Evolutionary conservation across 768 basidiomycete species (phyloP).

Genomic region (Aureoboletus auriporus): DNA sequence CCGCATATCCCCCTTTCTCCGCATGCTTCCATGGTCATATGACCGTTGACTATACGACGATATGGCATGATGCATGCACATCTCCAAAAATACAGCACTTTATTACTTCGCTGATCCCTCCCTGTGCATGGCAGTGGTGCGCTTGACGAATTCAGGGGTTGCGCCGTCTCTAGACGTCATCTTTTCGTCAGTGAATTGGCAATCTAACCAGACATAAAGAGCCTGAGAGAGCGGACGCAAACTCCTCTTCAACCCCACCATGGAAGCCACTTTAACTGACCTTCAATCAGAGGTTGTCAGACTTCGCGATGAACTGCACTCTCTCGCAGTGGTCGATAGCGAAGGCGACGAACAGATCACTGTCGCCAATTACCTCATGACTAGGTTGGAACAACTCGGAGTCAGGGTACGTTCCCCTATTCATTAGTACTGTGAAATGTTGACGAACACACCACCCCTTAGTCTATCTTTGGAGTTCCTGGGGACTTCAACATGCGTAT

Average conservation of each 20-base stretch:
- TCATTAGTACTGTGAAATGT: not conserved
- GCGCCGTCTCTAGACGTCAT: not conserved
- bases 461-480: constrained; percentile 83
- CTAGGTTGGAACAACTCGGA: constrained; percentile 59
- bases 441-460: not conserved
- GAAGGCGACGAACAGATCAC: constrained; percentile 41
- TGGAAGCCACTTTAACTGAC: constrained; percentile 10
- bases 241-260: constrained; percentile 1
- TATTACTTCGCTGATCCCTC: constrained; percentile 7
- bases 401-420: constrained; percentile 44
- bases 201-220: not conserved
- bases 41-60: constrained; percentile 17
- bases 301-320: constrained; percentile 44
- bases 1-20: constrained; percentile 13
- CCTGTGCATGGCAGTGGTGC: too few species aligned
- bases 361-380: constrained; percentile 58
- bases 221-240: too few species aligned
- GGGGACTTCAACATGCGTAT: constrained; percentile 80
- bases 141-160: too few species aligned
- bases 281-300: constrained; percentile 45
- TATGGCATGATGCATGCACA: constrained; percentile 43
- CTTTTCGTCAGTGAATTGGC: not conserved
- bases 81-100: constrained; percentile 28
- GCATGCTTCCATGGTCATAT: constrained; percentile 22
- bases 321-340: constrained; percentile 28